phyloP scores from a whole-genome alignment of 176 grass and related monocot species.

The Calamus simplicifolius region DNA sequence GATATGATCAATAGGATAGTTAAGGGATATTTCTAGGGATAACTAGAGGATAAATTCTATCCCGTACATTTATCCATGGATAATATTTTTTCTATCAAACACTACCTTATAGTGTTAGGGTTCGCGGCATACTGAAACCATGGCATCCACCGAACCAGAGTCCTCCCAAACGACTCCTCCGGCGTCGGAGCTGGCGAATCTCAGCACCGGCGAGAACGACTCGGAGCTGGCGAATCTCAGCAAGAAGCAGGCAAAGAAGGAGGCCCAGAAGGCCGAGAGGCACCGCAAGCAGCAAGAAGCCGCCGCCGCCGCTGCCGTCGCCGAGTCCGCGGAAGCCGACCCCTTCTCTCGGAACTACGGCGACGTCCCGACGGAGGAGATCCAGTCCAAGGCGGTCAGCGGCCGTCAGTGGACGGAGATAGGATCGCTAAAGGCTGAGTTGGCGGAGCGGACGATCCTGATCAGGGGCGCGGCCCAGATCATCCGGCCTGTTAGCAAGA shows the following conservation, averaged over 20 bases:
- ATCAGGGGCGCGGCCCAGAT: conserved; percentile 49
- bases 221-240: conserved; percentile 17
- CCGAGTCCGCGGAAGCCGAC: conserved; percentile 21
- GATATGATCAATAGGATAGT: no score
- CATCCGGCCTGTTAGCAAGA: conserved; percentile 71
- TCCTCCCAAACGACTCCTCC: not conserved
- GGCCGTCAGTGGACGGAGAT: conserved; percentile 48
- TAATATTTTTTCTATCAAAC: no score
- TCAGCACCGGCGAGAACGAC: conserved; percentile 13
- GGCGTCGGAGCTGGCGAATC: conserved; percentile 5
- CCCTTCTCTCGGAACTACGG: conserved; percentile 53
- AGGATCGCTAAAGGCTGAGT: conserved; percentile 25
- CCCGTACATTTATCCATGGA: no score
- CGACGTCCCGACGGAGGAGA: conserved; percentile 55
- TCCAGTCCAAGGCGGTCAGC: conserved; percentile 69
- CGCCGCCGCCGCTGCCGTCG: not conserved
- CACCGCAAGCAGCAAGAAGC: conserved; percentile 32
- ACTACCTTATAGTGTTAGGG: no score
- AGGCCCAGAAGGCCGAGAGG: conserved; percentile 37
- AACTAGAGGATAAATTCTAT: no score
- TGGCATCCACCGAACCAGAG: no score
- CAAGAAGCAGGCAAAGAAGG: conserved; percentile 75
- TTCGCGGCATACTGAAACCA: no score
- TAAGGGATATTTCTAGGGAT: no score
- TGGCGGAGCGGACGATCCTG: conserved; percentile 39